Evolutionary conservation across 1,284 basidiomycete species (phyloP).

Genomic region (Marasmius fiardii): DNA sequence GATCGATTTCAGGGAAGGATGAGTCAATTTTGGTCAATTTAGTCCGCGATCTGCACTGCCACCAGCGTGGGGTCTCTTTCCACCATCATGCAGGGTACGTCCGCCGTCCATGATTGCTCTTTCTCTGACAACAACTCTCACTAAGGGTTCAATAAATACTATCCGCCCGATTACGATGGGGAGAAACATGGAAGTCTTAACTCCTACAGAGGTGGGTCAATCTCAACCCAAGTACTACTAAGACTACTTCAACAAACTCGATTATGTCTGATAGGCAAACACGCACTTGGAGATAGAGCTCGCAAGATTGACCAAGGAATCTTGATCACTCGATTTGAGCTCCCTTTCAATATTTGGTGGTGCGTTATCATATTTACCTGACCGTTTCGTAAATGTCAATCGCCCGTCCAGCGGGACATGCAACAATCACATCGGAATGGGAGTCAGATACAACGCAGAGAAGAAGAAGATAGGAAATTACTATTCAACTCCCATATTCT

Average conservation of each 20-base stretch:
- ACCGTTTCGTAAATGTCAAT: too few relatives aligned
- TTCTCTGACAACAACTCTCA: neutral
- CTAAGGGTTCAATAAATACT: conserved; percentile 86
- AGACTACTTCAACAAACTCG: conserved; percentile 4
- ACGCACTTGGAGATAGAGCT: conserved; percentile 90
- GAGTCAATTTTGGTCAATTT: too few relatives aligned
- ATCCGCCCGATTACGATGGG: conserved; percentile 90
- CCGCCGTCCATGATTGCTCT: neutral
- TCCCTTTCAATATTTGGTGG: conserved; percentile 99
- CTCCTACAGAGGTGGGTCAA: conserved; percentile 59
- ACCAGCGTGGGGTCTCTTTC: neutral
- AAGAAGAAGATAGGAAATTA: conserved; percentile 97
- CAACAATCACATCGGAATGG: conserved; percentile 91
- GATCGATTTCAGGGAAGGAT: neutral
- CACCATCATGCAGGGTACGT: conserved; percentile 1
- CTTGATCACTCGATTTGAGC: conserved; percentile 88
- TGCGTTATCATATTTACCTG: conserved; percentile 40
- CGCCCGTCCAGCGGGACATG: too few relatives aligned
- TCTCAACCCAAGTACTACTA: conserved; percentile 1
- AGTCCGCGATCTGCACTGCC: neutral
- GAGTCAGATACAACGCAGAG: conserved; percentile 97
- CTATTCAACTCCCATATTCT: conserved; percentile 91
- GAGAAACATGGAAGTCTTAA: conserved; percentile 72
- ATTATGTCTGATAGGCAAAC: conserved; percentile 72
- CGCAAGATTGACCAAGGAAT: conserved; percentile 93